Base-by-base conservation (phyloP, 495 filamentous ascomycete genomes). In the Trypethelium eluteriae region DNA sequence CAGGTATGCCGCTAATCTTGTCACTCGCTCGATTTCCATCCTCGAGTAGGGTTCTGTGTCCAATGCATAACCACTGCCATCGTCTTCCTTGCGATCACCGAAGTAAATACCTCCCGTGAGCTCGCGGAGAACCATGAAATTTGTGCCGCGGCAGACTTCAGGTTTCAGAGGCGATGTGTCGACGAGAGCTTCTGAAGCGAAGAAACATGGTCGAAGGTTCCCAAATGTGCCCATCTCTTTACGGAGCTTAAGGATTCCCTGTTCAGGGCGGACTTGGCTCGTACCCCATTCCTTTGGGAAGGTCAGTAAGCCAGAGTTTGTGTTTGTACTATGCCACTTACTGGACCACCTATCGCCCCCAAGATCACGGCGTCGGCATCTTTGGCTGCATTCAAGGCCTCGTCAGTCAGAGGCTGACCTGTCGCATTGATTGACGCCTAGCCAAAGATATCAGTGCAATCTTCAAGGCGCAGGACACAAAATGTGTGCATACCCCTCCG, bases 31-130 rank as follows among this genome's bases (percentile, higher is more conserved):
- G 71, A 98, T 89, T 83, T 98, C 94, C 62, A 82, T 75, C 47
- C 90, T 86, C 38, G 85, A 88, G 82, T 98, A 98, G 38, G 90
- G 86, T 81, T 96, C 93, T 6, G 89, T 93, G 81, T 98, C 94
- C 74, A 85, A 81, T 5, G 94, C 94, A 69, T 79, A 85, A 64
- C 89, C 91, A 71, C 82, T 85, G 35, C 88, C 90, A 63, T 92
- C 89, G 64, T 90, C 88, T 76, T 98, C 94, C 69, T 86, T 91
- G 67, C 94, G 86, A 61, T 94, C 92, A 41, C 94, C 94, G 74
- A 98, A 98, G 82, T 98, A 98, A 76, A 98, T 93, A 39, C 94
- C 94, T 35, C 91, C 91, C 0, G 94, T 98, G 44, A 98, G 79
- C 79, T 98, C 94, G 62, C 94, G 91, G 69, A 98, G 87, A 76